A percentile compares a stretch with the other conserved stretches of the same genome.
Conservation (phyloP, 345 rosid genomes). For the Rhodamnia rubescens region DNA sequence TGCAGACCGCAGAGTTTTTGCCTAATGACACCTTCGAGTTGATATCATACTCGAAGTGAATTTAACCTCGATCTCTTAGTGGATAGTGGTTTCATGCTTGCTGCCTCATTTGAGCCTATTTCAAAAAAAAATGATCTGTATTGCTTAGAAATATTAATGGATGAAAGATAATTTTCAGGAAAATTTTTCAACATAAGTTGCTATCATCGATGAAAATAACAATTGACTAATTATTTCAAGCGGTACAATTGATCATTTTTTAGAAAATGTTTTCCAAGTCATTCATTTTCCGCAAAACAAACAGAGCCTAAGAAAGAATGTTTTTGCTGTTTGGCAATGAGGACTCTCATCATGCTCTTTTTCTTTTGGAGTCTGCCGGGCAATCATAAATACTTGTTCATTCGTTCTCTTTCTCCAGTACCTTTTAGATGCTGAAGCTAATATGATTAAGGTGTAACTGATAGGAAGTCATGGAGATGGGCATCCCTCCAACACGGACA, state of each 20-base stretch:
- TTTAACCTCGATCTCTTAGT: not conserved
- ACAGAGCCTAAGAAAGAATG: not conserved
- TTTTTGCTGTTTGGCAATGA: not conserved
- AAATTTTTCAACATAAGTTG: too few species aligned
- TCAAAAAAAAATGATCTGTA: too few species aligned
- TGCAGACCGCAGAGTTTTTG: not conserved
- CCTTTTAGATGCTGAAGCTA: not conserved
- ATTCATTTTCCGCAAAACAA: too few species aligned
- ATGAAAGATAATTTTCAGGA: too few species aligned
- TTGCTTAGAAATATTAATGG: too few species aligned
- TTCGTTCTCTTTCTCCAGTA: not conserved
- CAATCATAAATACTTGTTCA: not conserved
- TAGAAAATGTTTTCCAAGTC: too few species aligned
- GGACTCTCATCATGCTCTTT: not conserved
- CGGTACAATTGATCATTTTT: too few species aligned
- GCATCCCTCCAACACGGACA: slow-evolving; percentile 85
- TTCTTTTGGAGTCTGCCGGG: not conserved
- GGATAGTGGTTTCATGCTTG: not conserved
- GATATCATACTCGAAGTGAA: not conserved
- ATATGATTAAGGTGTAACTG: slow-evolving; percentile 3
- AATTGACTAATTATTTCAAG: too few species aligned
- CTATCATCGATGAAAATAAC: too few species aligned
- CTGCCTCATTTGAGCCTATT: not conserved
- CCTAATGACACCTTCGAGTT: not conserved
- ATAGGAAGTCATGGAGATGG: slow-evolving; percentile 98